Percentiles rank a stretch among this genome's conserved stretches.
phyloP scores from a whole-genome alignment of 2,329 filamentous ascomycete species.

The Aspergillus jensenii region DNA sequence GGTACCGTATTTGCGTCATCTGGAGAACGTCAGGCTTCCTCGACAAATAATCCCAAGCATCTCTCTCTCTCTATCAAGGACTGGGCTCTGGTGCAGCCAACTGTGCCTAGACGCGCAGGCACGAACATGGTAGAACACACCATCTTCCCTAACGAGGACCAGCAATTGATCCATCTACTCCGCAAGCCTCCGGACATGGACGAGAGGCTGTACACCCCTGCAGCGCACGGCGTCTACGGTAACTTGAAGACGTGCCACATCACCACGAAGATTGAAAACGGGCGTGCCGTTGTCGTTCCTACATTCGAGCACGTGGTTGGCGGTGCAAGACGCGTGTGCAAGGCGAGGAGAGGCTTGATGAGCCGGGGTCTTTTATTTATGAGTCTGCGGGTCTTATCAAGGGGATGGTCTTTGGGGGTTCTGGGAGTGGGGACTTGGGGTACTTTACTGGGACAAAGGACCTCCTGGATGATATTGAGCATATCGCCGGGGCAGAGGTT shows the following conservation, averaged over 20 bases:
- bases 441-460: neutral
- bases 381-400: neutral
- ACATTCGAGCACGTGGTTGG: neutral
- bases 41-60: neutral
- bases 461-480: neutral
- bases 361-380: neutral
- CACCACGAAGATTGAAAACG: neutral
- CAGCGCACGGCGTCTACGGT: neutral
- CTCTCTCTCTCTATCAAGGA: neutral
- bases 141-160: neutral
- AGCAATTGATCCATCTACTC: neutral
- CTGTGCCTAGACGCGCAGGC: neutral
- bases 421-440: neutral
- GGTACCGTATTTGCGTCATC: neutral
- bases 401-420: neutral
- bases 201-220: neutral
- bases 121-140: neutral
- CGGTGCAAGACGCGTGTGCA: too few species aligned
- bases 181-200: neutral
- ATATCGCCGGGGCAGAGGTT: neutral
- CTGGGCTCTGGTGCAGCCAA: neutral
- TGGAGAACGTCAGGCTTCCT: neutral
- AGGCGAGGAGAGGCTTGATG: neutral
- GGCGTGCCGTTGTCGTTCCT: neutral
- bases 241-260: neutral